Evolutionary conservation across 1,139 yeast genomes (phyloP), one percentile per base, ranked within the genome.

Genomic region (Yamadazyma oceani): DNA sequence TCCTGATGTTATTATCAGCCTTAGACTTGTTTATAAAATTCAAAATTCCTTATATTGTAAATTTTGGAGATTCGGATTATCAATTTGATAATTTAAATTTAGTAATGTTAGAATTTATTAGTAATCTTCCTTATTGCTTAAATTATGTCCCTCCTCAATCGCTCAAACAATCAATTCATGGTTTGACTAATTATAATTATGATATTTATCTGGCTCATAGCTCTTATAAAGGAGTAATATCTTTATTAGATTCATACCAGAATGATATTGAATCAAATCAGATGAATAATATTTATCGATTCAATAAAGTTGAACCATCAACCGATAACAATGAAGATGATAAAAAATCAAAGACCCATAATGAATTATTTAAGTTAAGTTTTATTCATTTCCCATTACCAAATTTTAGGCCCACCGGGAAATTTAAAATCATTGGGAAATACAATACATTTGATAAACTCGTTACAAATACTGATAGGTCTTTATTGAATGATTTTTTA

Each of bases 331-430:
- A 12, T 16, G n/a, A 24, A 7, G 26, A 24, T 24, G n/a, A n/a
- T n/a, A n/a, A n/a, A 15, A 16, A 27, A 9, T 8, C 9, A 6
- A 6, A 8, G 6, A 8, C 30, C 21, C 5, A 16, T 5, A 16
- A 19, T 15, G 31, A 46, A 16, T 38, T 50, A 22, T 63, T 58
- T 44, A 68, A 66, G 47, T 49, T 70, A 24, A 45, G 66, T n/a
- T 76, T 76, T 44, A 70, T 73, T 52, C 80, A 75, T 52, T 63
- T 62, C 41, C 82, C 82, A 2, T 60, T 76, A 21, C 74, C 75
- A 2, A 75, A 75, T 50, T 75, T 67, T 50, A 61, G 82, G 32
- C 81, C 81, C 3, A 50, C 46, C 9, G 78, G 76, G 0, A 59
- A 60, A 29, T 75, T 75, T 48, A 66, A 69, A 44, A 62, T 76